Evolutionary conservation across 2,329 filamentous ascomycete genomes (phyloP).

Genomic region (Pyrenophora teres): DNA sequence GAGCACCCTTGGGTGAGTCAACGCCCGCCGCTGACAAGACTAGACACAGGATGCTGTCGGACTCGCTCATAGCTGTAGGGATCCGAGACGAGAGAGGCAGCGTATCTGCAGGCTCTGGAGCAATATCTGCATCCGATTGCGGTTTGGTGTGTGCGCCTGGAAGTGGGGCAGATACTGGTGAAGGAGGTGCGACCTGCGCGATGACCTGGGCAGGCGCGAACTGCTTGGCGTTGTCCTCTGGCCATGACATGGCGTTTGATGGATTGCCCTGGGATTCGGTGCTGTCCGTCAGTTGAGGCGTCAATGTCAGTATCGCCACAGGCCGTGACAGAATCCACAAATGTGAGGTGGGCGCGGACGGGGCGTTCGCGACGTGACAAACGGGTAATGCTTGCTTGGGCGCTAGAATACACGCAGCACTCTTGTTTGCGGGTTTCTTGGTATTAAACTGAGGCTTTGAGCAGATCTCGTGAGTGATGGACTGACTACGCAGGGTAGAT

Average conservation of each 20-base stretch:
- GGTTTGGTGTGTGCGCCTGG: background rate
- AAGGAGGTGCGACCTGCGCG: slow-evolving; percentile 7
- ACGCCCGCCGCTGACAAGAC: background rate
- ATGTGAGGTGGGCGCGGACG: background rate
- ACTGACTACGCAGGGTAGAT: background rate
- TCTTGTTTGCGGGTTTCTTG: background rate
- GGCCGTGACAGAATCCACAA: background rate
- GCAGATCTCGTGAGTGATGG: background rate
- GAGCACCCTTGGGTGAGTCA: background rate
- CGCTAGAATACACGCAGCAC: background rate
- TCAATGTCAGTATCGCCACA: too few species aligned
- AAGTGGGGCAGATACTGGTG: background rate
- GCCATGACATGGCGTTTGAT: too few species aligned
- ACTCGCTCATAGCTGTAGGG: background rate
- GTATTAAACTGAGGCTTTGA: too few species aligned
- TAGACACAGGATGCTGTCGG: background rate
- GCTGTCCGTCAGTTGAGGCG: too few species aligned
- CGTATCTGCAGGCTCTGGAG: background rate
- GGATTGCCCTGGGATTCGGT: too few species aligned
- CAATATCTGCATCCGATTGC: background rate
- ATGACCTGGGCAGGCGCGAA: background rate
- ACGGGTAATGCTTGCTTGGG: background rate
- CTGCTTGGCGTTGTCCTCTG: background rate
- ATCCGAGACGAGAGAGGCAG: background rate
- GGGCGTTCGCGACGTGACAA: slow-evolving; percentile 1